phyloP scores from a whole-genome alignment of 148 eudicot genomes.

The Rhododendron kiyosumense region DNA sequence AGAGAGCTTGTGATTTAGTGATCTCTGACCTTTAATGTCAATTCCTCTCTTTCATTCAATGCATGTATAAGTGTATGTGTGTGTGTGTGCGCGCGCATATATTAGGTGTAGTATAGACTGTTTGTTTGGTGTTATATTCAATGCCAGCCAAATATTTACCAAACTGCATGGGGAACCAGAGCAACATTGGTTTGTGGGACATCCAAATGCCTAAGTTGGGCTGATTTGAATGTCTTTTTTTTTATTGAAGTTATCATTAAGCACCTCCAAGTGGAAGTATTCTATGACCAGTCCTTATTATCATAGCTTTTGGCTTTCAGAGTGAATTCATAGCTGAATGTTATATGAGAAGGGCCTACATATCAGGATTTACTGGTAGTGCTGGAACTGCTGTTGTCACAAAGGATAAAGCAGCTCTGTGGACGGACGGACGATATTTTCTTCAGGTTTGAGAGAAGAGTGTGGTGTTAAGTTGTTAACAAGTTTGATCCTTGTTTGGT shows the following conservation, averaged over 20 bases:
- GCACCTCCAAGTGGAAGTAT: background rate
- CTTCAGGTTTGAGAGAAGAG: conserved; percentile 61
- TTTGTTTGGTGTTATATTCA: background rate
- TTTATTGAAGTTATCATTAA: background rate
- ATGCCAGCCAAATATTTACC: background rate
- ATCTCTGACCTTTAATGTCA: background rate
- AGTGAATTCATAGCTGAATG: conserved; percentile 97
- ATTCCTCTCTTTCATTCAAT: background rate
- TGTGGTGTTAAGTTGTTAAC: background rate
- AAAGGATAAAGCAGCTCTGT: conserved; percentile 88
- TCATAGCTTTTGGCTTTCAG: conserved; percentile 41
- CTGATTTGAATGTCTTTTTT: background rate
- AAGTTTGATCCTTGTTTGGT: background rate
- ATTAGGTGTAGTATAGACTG: background rate
- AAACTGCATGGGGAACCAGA: background rate
- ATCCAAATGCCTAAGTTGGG: background rate
- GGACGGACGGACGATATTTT: conserved; percentile 98
- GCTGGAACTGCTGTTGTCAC: conserved; percentile 97
- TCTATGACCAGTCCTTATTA: background rate
- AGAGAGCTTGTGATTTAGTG: background rate
- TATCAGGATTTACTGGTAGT: conserved; percentile 95
- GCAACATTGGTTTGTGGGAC: conserved; percentile 1
- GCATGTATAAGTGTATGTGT: background rate
- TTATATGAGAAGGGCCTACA: conserved; percentile 74
- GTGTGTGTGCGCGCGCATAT: background rate